Base-by-base conservation (phyloP, 2,329 filamentous ascomycete species). In the Diaporthe destruens region DNA sequence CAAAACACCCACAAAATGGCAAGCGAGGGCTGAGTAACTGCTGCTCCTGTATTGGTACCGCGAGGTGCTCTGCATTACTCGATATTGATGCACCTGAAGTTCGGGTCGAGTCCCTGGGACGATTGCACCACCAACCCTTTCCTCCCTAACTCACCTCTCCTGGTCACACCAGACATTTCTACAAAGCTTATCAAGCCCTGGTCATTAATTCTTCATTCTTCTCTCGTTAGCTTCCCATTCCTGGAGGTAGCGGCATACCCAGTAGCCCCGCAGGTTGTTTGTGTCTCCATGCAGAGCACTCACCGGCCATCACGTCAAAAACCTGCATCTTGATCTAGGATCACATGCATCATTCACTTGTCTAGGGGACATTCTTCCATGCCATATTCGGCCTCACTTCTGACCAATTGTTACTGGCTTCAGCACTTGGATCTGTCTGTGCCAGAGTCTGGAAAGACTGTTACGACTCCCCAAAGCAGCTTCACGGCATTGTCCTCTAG, bases 41-140 rank as follows among this genome's bases (percentile, higher is more conserved):
- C 7, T 32, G 11, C 14, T 61, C 14, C 32, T 66, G 20, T 29
- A 4, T 23, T 32, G 47, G 44, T 25, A 1, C 54, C 68, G 47
- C 39, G 23, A 54, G 61, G 39, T 49, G n/a, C 39, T 73, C 61
- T 68, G 61, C 69, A 71, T 51, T 56, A 68, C 69, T 25, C 63
- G 61, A 47, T 65, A 14, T 44, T 36, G 51, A 25, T 32, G 18
- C 14, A 7, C 53, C 36, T 18, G 39, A 44, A 36, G 55, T 3
- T 18, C 39, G 12, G 39, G 44, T 53, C 44, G 18, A 55, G 47
- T 12, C n/a, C 20, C 49, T 68, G 34, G 42, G 23, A 16, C 49
- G 14, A 53, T 25, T 20, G 34, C 56, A 71, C 16, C 47, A 71
- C 56, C 47, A 6, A 25, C n/a, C 47, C n/a, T 57, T 23, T n/a